A percentile compares a stretch with the other conserved stretches of the same genome.
Conservation (phyloP, 805 yeast genomes). For the Sungouiozyma intestinalis region DNA sequence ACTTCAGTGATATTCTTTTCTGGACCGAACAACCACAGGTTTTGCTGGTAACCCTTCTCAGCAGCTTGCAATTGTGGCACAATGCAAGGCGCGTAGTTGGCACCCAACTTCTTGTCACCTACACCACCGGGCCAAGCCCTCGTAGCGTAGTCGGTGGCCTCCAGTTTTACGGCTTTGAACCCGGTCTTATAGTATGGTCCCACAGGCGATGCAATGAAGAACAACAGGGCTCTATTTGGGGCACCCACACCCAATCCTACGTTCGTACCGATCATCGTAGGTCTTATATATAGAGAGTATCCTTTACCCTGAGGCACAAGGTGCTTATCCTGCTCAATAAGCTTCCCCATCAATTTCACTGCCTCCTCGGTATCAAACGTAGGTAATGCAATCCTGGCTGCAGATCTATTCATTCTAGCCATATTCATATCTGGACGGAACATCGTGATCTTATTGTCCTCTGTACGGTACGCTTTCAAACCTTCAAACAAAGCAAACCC, state of each 20-base stretch:
- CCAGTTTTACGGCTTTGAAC: slow-evolving; percentile 87
- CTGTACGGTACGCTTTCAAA: slow-evolving; percentile 74
- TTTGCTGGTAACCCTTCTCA: slow-evolving; percentile 84
- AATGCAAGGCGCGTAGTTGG: slow-evolving; percentile 94
- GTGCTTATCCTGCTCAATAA: slow-evolving; percentile 61
- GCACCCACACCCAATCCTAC: slow-evolving; percentile 77
- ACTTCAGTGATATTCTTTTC: slow-evolving; percentile 86
- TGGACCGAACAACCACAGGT: slow-evolving; percentile 91
- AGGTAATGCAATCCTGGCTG: slow-evolving; percentile 83
- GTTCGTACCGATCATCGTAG: slow-evolving; percentile 90
- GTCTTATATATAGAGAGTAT: slow-evolving; percentile 86
- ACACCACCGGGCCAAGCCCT: slow-evolving; percentile 99
- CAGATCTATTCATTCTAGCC: slow-evolving; percentile 82
- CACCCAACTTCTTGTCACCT: slow-evolving; percentile 94
- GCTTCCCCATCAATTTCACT: slow-evolving; percentile 62
- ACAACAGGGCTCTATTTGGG: slow-evolving; percentile 75
- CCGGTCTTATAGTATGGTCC: slow-evolving; percentile 96
- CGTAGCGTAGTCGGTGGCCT: slow-evolving; percentile 91
- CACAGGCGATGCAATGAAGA: slow-evolving; percentile 87
- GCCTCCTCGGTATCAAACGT: slow-evolving; percentile 71
- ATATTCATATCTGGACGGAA: slow-evolving; percentile 90
- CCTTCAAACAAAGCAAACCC: slow-evolving; percentile 96
- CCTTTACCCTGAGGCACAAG: slow-evolving; percentile 83
- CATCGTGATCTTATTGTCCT: slow-evolving; percentile 57
- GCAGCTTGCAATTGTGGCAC: slow-evolving; percentile 89